Evolutionary conservation across 2,329 filamentous ascomycete species (phyloP), one percentile per base, ranked within the genome.

Genomic region (Aspergillus vadensis): DNA sequence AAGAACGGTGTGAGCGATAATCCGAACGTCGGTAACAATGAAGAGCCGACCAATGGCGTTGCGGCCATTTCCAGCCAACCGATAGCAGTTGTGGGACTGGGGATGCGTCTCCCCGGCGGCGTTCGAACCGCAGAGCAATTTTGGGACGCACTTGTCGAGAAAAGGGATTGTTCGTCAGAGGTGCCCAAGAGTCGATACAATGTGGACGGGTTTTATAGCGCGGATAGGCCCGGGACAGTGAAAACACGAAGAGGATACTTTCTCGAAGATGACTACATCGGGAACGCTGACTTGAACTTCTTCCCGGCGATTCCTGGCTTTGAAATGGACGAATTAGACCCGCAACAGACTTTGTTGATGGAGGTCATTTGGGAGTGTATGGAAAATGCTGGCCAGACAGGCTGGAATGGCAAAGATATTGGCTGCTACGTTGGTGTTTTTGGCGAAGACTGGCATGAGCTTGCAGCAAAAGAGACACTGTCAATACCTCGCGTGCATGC

Each of bases 281-380:
- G 19, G 2, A 62, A 76, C 8, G 74, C 76, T 27, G 30, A 62
- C 2, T 41, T 55, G 0, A 74, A 74, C 50, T 77, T 74, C 36
- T 57, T 65, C 1, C 67, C 1, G 67, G 59, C 39, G 51, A 57
- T 5, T 51, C 27, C 27, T 30, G 27, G 27, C 27, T 30, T 30
- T 30, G 27, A 30, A 12, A 30, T 30, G 27, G 27, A 30, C 32
- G 32, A 36, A 14, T 5, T 36, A 5, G 75, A 76, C 48, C 75
- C 74, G 0, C 73, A 76, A 52, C 75, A 75, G 55, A 61, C 72
- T 10, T 63, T 69, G 2, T 4, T 44, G 1, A 25, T 58, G 15
- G 23, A 44, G 8, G 69, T 75, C 5, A 64, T 67, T 4, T 67
- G 69, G 41, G 76, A 77, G 54, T 71, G 68, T 14, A 53, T 77